These are phyloP conservation scores for Kockiozyma suomiensis DNA, from an alignment of 805 yeast species.

Conservation along the genomic window DNA sequence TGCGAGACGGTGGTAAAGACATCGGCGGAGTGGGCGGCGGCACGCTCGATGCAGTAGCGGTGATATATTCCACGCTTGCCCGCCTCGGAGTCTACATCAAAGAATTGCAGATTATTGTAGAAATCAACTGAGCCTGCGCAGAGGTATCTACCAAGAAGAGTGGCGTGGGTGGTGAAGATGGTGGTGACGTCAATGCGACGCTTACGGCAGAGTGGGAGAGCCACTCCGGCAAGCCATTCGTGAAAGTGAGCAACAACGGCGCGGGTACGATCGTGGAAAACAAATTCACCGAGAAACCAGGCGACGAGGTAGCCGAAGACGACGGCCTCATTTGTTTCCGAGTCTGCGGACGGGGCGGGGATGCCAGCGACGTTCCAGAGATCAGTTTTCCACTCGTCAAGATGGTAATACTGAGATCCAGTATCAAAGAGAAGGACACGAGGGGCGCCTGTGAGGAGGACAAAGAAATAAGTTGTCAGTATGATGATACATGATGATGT, in stretches of 20 bases:
- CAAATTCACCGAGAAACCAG: conserved; percentile 95
- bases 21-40: conserved; percentile 94
- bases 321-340: conserved; percentile 89
- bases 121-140: conserved; percentile 98
- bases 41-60: conserved; percentile 93
- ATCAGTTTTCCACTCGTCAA: conserved; percentile 94
- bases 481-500: background rate
- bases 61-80: conserved; percentile 98
- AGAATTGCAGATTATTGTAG: conserved; percentile 82
- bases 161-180: conserved; percentile 96
- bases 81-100: conserved; percentile 97
- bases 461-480: background rate
- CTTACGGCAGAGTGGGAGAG: conserved; percentile 87
- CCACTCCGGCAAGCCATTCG: conserved; percentile 98
- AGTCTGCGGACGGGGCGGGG: conserved; percentile 88
- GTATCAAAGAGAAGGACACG: conserved; percentile 86
- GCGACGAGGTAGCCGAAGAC: conserved; percentile 90
- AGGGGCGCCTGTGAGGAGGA: conserved; percentile 71
- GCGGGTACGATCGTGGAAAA: conserved; percentile 76
- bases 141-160: conserved; percentile 87
- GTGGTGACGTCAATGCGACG: conserved; percentile 92
- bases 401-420: conserved; percentile 64
- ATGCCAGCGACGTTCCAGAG: conserved; percentile 89
- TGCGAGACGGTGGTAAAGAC: conserved; percentile 97
- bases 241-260: conserved; percentile 95